phyloP scores from a whole-genome alignment of 1,139 yeast species.

The Diutina neorugosa region DNA sequence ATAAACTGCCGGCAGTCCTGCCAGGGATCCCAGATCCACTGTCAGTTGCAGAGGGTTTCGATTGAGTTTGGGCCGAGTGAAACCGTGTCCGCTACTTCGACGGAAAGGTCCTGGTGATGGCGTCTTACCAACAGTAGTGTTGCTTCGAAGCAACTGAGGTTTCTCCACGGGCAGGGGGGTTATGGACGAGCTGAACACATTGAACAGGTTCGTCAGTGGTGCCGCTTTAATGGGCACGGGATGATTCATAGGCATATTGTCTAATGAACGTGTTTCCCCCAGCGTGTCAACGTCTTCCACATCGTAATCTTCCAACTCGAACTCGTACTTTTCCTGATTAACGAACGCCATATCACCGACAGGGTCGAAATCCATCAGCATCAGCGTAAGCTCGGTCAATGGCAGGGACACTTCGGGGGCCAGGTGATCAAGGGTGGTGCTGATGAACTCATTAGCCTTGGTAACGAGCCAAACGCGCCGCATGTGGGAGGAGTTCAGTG shows the following conservation, averaged over 20 bases:
- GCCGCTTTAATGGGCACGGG: conserved; percentile 1
- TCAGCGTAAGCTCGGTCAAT: conserved; percentile 34
- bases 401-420: conserved; percentile 11
- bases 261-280: not conserved
- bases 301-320: conserved; percentile 12
- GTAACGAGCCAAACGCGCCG: conserved; percentile 30
- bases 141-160: not conserved
- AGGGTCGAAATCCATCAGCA: conserved; percentile 34
- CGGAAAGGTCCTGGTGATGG: not conserved
- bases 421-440: conserved; percentile 35
- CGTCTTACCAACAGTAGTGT: not conserved
- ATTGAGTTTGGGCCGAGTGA: not conserved
- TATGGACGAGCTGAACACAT: not conserved
- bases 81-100: not conserved
- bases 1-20: not conserved
- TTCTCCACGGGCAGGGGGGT: not conserved
- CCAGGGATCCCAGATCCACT: not conserved
- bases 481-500: conserved; percentile 13
- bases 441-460: conserved; percentile 37
- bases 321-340: conserved; percentile 37
- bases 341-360: conserved; percentile 41
- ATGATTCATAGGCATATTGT: not conserved
- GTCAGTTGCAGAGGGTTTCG: not conserved
- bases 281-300: conserved; percentile 3
- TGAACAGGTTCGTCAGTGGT: not conserved